phyloP scores from a whole-genome alignment of 176 grass and related monocot genomes.

The Zoysia japonica region DNA sequence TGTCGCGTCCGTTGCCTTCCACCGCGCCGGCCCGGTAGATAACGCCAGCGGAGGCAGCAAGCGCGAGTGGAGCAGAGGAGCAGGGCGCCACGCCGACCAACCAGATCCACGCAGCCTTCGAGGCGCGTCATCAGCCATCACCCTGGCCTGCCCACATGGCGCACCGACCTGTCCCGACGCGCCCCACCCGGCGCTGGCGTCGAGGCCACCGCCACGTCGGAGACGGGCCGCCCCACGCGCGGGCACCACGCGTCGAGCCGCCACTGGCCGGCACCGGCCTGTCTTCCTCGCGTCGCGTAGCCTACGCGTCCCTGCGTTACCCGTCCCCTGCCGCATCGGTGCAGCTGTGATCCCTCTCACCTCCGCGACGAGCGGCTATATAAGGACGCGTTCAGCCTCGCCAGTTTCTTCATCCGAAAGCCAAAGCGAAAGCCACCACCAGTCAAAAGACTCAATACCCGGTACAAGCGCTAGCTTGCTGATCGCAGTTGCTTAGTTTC shows the following conservation, averaged over 20 bases:
- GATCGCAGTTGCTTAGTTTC: conserved; percentile 6
- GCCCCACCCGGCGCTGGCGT: neutral
- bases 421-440: conserved; percentile 19
- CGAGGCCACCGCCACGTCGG: conserved; percentile 42
- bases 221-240: conserved; percentile 17
- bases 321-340: neutral
- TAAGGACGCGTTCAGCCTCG: neutral
- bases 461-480: neutral
- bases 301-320: conserved; percentile 29
- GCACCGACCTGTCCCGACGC: conserved; percentile 28
- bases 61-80: neutral
- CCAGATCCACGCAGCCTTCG: conserved; percentile 22
- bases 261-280: neutral
- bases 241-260: conserved; percentile 6
- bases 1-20: conserved; percentile 12
- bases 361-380: conserved; percentile 27
- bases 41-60: conserved; percentile 27
- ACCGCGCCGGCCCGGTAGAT: neutral
- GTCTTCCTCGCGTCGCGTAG: neutral
- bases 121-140: neutral
- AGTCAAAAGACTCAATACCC: conserved; percentile 6
- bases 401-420: conserved; percentile 33
- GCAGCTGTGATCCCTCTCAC: too few species aligned
- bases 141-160: conserved; percentile 31
- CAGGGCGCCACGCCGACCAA: neutral